Evolutionary conservation across 2,329 filamentous ascomycete genomes (phyloP), one percentile per base, ranked within the genome.

Genomic region (Xylariales sp.): DNA sequence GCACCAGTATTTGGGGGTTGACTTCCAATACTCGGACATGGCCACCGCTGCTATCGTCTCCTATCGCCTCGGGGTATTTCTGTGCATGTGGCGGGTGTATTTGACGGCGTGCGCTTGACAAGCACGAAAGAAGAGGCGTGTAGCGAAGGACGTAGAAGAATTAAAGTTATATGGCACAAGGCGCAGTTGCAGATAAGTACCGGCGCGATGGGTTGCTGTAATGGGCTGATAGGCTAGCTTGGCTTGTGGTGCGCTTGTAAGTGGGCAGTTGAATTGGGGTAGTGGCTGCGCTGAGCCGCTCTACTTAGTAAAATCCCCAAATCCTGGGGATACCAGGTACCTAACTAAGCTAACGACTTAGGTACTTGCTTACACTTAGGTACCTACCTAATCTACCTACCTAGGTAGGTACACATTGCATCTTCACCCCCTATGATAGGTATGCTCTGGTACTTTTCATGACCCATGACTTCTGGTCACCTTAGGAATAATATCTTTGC

Each of bases 1-100:
- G 88, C 96, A 99, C 94, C 94, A 98, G 83, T 97, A 97, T 78
- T 91, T 95, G 5, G 94, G 94, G 79, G 94, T 97, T 23, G 95
- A 97, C 80, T 98, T 98, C 96, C 96, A 98, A 82, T 97, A 97
- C 85, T 98, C 96, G 0, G 96, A 91, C 96, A 99, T 98, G 56
- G 36, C 58, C 6, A 18, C 59, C 32, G 12, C 30, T 48, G 16
- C 32, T 43, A 43, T 46, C 10, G 46, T 34, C 23, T 28, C 1
- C 32, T 43, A 43, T 46, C 10, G 46, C 41, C 23, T 28, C 1
- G 28, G 28, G 7, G 12, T 39, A 28, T 18, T 28, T 57, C 1
- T 52, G 41, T 28, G 34, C 18, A 14, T 36, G n/a, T 18, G 28
- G 34, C 36, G 53, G 12, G 28, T n/a, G 23, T 3, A 23, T 12